Evolutionary conservation across 139 green algal genomes (phyloP).

Genomic region (Tetraselmis chui): DNA sequence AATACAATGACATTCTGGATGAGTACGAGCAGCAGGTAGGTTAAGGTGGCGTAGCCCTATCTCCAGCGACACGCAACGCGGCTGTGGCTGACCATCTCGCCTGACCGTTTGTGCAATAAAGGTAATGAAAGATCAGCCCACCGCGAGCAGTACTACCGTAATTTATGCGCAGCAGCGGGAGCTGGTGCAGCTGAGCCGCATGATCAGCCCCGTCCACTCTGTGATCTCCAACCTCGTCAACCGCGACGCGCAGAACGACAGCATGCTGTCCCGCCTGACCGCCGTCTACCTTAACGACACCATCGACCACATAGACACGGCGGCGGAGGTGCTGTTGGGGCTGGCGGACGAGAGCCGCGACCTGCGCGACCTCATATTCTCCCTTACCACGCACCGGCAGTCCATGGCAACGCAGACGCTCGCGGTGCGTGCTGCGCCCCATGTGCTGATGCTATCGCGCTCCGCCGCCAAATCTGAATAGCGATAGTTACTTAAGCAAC

Average conservation of each 20-base stretch:
- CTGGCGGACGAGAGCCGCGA: not conserved
- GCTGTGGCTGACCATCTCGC: no score
- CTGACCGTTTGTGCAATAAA: no score
- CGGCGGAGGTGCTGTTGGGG: not conserved
- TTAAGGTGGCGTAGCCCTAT: not conserved
- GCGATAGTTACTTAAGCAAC: no score
- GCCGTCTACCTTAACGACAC: not conserved
- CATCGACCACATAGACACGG: not conserved
- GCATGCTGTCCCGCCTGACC: not conserved
- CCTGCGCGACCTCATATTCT: not conserved
- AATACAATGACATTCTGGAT: not conserved
- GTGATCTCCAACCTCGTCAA: not conserved
- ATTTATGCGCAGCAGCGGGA: not conserved
- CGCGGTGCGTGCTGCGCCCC: no score
- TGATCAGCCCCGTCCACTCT: not conserved
- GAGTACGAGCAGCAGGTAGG: not conserved
- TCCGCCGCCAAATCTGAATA: no score
- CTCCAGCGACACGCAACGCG: no score
- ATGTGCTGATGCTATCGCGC: no score
- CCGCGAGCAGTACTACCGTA: not conserved
- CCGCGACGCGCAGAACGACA: not conserved
- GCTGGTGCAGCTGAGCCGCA: not conserved
- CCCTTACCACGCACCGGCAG: not conserved
- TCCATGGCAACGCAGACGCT: not conserved
- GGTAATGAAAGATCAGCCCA: not conserved